Evolutionary conservation across 345 rosid species (phyloP).

Genomic region (Conringia planisiliqua): DNA sequence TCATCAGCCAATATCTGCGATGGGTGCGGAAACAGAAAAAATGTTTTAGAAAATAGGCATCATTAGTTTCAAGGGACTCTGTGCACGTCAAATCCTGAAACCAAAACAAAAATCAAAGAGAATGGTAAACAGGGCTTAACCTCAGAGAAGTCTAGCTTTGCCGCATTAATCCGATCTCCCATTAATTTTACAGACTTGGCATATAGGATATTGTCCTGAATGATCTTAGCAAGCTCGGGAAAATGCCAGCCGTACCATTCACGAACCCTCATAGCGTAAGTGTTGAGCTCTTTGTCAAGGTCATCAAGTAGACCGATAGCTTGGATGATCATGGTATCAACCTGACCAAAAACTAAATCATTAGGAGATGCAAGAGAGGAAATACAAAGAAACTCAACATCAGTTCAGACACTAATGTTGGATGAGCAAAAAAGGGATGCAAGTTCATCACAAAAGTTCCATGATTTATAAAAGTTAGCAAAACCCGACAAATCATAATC

Average conservation of each 20-base stretch:
- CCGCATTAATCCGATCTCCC: conserved; percentile 79
- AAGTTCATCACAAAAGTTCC: not conserved
- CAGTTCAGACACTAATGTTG: not conserved
- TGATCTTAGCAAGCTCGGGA: conserved; percentile 91
- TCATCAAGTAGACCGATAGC: conserved; percentile 94
- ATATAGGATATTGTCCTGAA: conserved; percentile 73
- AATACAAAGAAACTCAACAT: not conserved
- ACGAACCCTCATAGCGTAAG: conserved; percentile 86
- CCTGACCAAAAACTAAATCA: conserved; percentile 39
- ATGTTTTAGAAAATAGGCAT: not conserved
- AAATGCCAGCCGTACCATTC: conserved; percentile 99
- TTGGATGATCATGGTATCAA: conserved; percentile 95
- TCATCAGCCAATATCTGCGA: conserved; percentile 65
- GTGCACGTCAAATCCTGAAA: not conserved
- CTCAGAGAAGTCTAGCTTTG: conserved; percentile 88
- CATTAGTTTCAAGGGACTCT: not conserved
- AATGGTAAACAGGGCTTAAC: not conserved
- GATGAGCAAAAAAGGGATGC: not conserved
- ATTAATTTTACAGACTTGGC: conserved; percentile 82
- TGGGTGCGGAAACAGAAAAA: not conserved
- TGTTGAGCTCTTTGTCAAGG: conserved; percentile 93
- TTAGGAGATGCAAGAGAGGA: not conserved
- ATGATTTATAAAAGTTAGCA: not conserved
- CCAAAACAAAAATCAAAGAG: not conserved
- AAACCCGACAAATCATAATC: not conserved